Conservation (phyloP, 345 rosid genomes). For the Lumnitzera racemosa region DNA sequence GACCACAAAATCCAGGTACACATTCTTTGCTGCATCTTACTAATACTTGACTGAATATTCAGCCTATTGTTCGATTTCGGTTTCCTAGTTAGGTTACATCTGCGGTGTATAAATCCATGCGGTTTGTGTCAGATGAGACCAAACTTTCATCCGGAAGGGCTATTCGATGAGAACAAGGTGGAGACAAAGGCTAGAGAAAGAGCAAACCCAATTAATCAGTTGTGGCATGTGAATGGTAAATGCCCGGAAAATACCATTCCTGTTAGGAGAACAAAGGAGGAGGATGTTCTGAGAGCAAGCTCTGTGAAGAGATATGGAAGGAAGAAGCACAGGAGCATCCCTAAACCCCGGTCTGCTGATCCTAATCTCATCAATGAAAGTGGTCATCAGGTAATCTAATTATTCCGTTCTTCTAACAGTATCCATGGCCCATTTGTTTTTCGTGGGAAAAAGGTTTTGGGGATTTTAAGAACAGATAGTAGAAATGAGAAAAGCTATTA, state of each 20-base stretch:
- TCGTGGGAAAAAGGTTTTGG: too few relatives aligned
- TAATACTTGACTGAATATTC: too few relatives aligned
- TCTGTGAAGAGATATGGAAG: slow-evolving; percentile 89
- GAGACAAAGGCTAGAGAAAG: slow-evolving; percentile 36
- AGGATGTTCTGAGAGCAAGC: slow-evolving; percentile 90
- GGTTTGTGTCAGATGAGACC: slow-evolving; percentile 60
- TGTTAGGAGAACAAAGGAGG: slow-evolving; percentile 74
- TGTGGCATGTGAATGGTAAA: slow-evolving; percentile 72
- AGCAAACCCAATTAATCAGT: slow-evolving; percentile 54
- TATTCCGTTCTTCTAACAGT: neutral
- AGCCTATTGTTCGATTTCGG: too few relatives aligned
- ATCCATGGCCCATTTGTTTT: too few relatives aligned
- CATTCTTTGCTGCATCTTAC: too few relatives aligned
- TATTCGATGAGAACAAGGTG: slow-evolving; percentile 69
- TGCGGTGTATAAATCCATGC: too few relatives aligned
- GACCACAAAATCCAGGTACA: slow-evolving; percentile 94
- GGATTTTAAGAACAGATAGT: too few relatives aligned
- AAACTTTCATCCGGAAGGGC: slow-evolving; percentile 76
- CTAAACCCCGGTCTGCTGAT: slow-evolving; percentile 85
- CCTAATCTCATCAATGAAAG: slow-evolving; percentile 74
- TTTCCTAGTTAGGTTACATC: too few relatives aligned
- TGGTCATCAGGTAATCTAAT: slow-evolving; percentile 77
- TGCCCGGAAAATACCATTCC: slow-evolving; percentile 82
- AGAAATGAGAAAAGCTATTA: too few relatives aligned
- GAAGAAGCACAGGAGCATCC: slow-evolving; percentile 74